Conservation (phyloP, 495 filamentous ascomycete species). For the Tetracladium setigerum region DNA sequence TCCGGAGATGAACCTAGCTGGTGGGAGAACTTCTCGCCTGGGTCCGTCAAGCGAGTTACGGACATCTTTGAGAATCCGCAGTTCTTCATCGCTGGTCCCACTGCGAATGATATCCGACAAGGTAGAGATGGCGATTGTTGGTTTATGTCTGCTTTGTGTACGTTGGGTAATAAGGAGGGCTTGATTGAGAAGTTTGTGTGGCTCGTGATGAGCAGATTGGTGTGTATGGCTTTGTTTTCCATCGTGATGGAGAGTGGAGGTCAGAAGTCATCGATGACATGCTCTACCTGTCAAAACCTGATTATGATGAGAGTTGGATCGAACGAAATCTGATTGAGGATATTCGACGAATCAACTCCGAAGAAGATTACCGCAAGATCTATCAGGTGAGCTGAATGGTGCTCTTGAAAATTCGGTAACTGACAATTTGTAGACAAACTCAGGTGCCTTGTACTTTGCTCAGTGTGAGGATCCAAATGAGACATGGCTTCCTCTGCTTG, state of each 20-base stretch:
- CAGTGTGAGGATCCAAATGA: slow-evolving; percentile 80
- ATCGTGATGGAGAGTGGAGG: slow-evolving; percentile 87
- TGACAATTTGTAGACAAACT: slow-evolving; percentile 43
- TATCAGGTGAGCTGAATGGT: too few relatives aligned
- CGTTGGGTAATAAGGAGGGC: slow-evolving; percentile 70
- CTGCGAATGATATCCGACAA: slow-evolving; percentile 75
- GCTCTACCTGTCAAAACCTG: slow-evolving; percentile 71
- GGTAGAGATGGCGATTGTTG: slow-evolving; percentile 83
- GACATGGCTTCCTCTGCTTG: slow-evolving; percentile 87
- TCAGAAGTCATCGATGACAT: slow-evolving; percentile 77
- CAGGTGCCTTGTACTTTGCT: slow-evolving; percentile 74
- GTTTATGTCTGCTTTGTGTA: slow-evolving; percentile 82
- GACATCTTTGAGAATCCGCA: slow-evolving; percentile 84
- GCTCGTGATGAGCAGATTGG: slow-evolving; percentile 70
- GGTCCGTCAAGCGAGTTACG: slow-evolving; percentile 58
- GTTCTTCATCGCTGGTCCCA: slow-evolving; percentile 79
- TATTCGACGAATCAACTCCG: slow-evolving; percentile 58
- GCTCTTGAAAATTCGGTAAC: too few relatives aligned
- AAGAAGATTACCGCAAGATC: slow-evolving; percentile 67
- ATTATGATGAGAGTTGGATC: slow-evolving; percentile 63
- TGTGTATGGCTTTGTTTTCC: slow-evolving; percentile 92
- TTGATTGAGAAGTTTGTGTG: slow-evolving; percentile 81
- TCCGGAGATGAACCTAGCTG: slow-evolving; percentile 17
- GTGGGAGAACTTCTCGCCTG: slow-evolving; percentile 30
- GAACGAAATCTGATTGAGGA: slow-evolving; percentile 67